Percentiles rank a stretch among this genome's conserved stretches.
phyloP scores from a whole-genome alignment of 495 filamentous ascomycete genomes.

The Darksidea phi region DNA sequence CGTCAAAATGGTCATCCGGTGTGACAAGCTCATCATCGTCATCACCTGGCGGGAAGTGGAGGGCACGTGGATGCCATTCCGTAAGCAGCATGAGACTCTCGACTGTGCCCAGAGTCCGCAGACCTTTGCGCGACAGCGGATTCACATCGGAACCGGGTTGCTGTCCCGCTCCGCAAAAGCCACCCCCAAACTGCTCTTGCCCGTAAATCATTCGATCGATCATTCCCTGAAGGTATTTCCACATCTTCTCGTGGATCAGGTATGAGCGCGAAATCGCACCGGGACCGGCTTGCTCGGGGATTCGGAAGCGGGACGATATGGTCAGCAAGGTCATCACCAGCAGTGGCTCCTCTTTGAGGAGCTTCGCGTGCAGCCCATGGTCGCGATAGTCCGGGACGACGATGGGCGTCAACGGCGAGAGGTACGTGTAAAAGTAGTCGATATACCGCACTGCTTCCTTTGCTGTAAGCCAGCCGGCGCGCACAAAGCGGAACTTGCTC shows the following conservation, averaged over 20 bases:
- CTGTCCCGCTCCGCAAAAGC: slow-evolving; percentile 75
- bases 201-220: slow-evolving; percentile 93
- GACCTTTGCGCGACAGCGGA: slow-evolving; percentile 58
- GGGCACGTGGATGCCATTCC: slow-evolving; percentile 92
- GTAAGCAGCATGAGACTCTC: slow-evolving; percentile 91
- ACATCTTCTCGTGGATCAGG: slow-evolving; percentile 93
- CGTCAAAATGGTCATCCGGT: slow-evolving; percentile 31
- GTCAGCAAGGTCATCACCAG: slow-evolving; percentile 86
- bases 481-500: slow-evolving; percentile 87
- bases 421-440: slow-evolving; percentile 87
- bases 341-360: slow-evolving; percentile 88
- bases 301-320: slow-evolving; percentile 75
- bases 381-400: slow-evolving; percentile 79
- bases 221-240: slow-evolving; percentile 90
- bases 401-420: slow-evolving; percentile 89
- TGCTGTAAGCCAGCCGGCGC: slow-evolving; percentile 93
- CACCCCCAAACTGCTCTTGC: slow-evolving; percentile 88
- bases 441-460: slow-evolving; percentile 90
- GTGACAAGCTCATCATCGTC: slow-evolving; percentile 62
- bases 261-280: slow-evolving; percentile 81
- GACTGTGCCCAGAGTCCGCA: slow-evolving; percentile 87
- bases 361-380: slow-evolving; percentile 66
- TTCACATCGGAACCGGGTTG: slow-evolving; percentile 41
- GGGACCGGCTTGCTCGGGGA: slow-evolving; percentile 63
- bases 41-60: slow-evolving; percentile 92